A percentile compares a stretch with the other conserved stretches of the same genome.
Evolutionary conservation across 768 basidiomycete species (phyloP).

Genomic region (Pulveroboletus sp.): DNA sequence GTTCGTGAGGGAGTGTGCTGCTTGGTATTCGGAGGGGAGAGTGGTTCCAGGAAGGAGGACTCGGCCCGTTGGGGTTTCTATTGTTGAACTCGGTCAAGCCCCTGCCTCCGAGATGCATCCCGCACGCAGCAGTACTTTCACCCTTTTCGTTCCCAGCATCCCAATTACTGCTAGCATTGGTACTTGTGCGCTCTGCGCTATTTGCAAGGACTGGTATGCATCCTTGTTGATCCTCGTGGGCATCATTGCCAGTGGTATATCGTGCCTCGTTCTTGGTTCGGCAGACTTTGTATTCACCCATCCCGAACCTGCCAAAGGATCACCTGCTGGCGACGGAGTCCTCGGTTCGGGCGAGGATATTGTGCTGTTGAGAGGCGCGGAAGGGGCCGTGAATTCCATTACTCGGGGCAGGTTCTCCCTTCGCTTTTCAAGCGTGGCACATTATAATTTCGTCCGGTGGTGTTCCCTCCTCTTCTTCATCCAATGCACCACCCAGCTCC

Average conservation of each 20-base stretch:
- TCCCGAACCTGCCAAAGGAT: slow-evolving; percentile 21
- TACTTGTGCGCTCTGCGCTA: slow-evolving; percentile 20
- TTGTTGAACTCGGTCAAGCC: not conserved
- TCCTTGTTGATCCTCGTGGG: slow-evolving; percentile 29
- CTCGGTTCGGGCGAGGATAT: slow-evolving; percentile 17
- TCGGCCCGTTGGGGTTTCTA: not conserved
- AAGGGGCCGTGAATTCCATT: no score
- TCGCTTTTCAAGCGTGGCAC: slow-evolving; percentile 11
- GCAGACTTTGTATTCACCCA: slow-evolving; percentile 19
- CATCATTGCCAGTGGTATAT: slow-evolving; percentile 28
- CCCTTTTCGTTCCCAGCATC: slow-evolving; percentile 24
- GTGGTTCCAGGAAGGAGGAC: not conserved
- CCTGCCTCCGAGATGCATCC: not conserved
- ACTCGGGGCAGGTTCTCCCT: no score
- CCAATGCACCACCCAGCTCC: slow-evolving; percentile 26
- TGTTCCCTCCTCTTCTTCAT: no score
- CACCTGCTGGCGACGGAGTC: slow-evolving; percentile 28
- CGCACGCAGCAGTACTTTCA: slow-evolving; percentile 5
- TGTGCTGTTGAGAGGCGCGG: no score
- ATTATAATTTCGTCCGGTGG: slow-evolving; percentile 13
- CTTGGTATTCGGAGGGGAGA: no score
- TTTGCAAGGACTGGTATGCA: slow-evolving; percentile 24
- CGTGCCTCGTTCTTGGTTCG: slow-evolving; percentile 23
- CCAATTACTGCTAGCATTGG: slow-evolving; percentile 29
- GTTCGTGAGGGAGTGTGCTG: slow-evolving; percentile 23